Evolutionary conservation across 371 early-diverging fungal species (phyloP), one percentile per base, ranked within the genome.

Genomic region (Rhizopus stolonifer): DNA sequence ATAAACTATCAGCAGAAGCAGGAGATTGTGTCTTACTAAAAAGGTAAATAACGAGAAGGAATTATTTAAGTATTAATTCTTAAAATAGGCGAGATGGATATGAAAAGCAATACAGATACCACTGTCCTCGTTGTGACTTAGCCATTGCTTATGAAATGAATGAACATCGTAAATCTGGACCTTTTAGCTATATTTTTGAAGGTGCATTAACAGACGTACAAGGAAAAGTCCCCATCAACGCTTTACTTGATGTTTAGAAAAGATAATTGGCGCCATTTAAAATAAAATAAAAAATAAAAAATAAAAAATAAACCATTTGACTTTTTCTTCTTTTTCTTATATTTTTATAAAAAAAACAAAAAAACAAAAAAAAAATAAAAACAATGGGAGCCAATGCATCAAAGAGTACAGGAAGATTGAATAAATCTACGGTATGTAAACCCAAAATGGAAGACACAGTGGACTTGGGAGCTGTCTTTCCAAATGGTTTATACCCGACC

Each of bases 391-490:
- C 51, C 32, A 61, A 51, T 43, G 46, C 56, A 49, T 61, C 61
- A 39, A 61, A 61, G 25, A 51, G 34, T 32, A 18, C 56, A 11
- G 36, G 52, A 23, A 55, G 46, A 42, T 5, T 14, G 1, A 23
- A 25, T 9, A 51, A 50, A 23, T 23, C 43, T 7, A 8, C 48
- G 46, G 47, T 19, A 17, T 44, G 49, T 22, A 57, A 65, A 34
- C 60, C 77, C 39, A 80, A 80, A 58, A 58, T 67, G 24, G 81
- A 77, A 51, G 83, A 85, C 43, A 58, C 66, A 11, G 74, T 90
- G 45, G 92, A 92, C 70, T 79, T 87, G 25, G 92, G 91, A 14
- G 59, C 65, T 17, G 67, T 90, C 9, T 60, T 74, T n/a, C 90
- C 91, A 11, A 80, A 83, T 61, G 92, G 89, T 8, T 69, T 92